Evolutionary conservation across 768 basidiomycete species (phyloP).

Genomic region (Tricholoma terreum): DNA sequence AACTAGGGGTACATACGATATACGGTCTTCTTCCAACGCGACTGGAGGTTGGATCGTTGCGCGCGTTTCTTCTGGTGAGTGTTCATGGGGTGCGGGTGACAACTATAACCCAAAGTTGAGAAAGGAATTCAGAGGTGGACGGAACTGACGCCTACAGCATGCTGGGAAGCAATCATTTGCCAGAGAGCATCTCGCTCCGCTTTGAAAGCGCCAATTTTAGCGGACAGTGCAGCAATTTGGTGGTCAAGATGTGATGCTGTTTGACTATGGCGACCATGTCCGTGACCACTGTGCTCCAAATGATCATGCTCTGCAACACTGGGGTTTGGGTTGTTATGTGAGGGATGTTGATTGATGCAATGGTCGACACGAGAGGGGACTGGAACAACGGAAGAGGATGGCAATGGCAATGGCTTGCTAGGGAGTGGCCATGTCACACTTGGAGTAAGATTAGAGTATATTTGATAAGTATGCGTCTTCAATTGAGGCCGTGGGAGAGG

Average conservation of each 20-base stretch:
- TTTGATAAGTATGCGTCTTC: neutral
- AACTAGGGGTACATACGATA: neutral
- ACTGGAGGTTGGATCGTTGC: neutral
- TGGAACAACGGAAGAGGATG: too few relatives aligned
- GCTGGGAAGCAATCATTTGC: neutral
- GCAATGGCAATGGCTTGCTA: too few relatives aligned
- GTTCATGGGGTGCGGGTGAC: neutral
- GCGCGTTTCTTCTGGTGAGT: neutral
- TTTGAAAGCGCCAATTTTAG: constrained; percentile 34
- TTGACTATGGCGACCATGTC: neutral
- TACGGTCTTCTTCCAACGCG: neutral
- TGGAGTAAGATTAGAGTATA: too few relatives aligned
- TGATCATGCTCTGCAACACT: neutral
- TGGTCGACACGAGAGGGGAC: too few relatives aligned
- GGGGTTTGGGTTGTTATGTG: neutral
- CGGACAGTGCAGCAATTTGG: constrained; percentile 33
- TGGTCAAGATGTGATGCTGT: constrained; percentile 24
- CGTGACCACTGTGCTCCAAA: neutral
- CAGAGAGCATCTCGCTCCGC: constrained; percentile 32
- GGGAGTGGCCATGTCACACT: too few relatives aligned
- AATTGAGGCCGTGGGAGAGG: neutral
- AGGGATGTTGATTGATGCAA: neutral
- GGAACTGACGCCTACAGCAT: neutral
- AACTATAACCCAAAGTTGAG: neutral
- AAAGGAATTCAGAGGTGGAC: neutral